Evolutionary conservation across 176 grass and related monocot genomes (phyloP), one percentile per base, ranked within the genome.

Genomic region (Carex myosuroides): DNA sequence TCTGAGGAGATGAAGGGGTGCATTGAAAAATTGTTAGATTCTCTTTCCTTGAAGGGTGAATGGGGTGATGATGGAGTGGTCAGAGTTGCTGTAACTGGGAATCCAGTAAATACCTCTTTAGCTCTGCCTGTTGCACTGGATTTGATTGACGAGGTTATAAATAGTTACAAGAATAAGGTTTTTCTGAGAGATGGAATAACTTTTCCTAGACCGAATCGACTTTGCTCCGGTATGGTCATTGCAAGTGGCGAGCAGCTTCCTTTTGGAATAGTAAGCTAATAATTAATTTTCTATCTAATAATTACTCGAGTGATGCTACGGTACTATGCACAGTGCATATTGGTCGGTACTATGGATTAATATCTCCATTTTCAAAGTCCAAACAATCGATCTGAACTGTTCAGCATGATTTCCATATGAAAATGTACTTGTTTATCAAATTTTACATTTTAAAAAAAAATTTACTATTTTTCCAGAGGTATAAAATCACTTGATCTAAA

Each of bases 181-280:
- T 62, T 48, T 70, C 77, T 80, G 56, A 82, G 86, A 86, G 84
- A 62, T 75, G 81, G 32, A 81, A 10, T 88, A 32, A 64, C 75
- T 82, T 98, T 95, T 82, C 92, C 91, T 32, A 93, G 80, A 90
- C 44, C 63, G 39, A 94, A 91, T 78, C 89, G 94, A 85, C 29
- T 97, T 39, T 89, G 68, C 84, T 92, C 79, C 44, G 92, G 90
- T 87, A 90, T 84, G 84, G 88, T 97, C 76, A 87, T 92, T 88
- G 86, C 92, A 87, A 98, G 95, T 73, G 86, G 95, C 58, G 95
- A 95, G 88, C 87, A 98, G 33, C 91, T 95, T 60, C 95, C 95
- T 62, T 58, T 85, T 29, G 95, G 95, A 90, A 95, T 93, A 72
- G 92, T 94, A 90, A 81, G 92, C 87, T 80, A 21, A 61, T 48